phyloP scores from a whole-genome alignment of 1,284 basidiomycete genomes.

The Cystobasidium sp. region DNA sequence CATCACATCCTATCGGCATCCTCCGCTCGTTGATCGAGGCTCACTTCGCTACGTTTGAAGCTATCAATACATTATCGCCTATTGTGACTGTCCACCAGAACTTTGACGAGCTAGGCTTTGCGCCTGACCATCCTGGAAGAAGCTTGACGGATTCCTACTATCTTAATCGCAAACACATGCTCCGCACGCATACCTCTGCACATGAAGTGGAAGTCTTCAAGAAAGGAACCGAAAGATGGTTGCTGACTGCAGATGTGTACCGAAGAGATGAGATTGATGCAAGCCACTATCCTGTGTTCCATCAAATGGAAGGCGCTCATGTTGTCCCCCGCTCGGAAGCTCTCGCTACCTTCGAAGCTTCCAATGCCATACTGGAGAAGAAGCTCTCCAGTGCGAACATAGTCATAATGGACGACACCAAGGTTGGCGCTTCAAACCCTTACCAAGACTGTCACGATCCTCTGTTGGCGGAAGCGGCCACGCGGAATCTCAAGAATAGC shows the following conservation, averaged over 20 bases:
- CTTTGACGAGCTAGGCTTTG: slow-evolving; percentile 96
- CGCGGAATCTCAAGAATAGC: slow-evolving; percentile 85
- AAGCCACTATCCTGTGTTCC: slow-evolving; percentile 97
- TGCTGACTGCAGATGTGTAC: slow-evolving; percentile 98
- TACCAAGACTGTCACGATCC: slow-evolving; percentile 78
- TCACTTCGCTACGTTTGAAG: slow-evolving; percentile 69
- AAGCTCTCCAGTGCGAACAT: slow-evolving; percentile 73
- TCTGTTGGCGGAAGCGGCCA: slow-evolving; percentile 70
- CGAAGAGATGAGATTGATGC: slow-evolving; percentile 97
- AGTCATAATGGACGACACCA: slow-evolving; percentile 82
- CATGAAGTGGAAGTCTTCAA: slow-evolving; percentile 94
- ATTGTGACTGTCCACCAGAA: slow-evolving; percentile 89
- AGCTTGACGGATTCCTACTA: slow-evolving; percentile 93
- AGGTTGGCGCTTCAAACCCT: slow-evolving; percentile 72
- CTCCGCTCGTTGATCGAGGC: slow-evolving; percentile 82
- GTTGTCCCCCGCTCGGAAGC: slow-evolving; percentile 70
- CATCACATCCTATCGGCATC: slow-evolving; percentile 82
- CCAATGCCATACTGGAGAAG: slow-evolving; percentile 66
- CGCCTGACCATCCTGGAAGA: slow-evolving; percentile 89
- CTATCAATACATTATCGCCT: slow-evolving; percentile 71
- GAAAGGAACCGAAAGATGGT: slow-evolving; percentile 76
- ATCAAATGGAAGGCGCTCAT: slow-evolving; percentile 95
- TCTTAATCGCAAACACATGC: slow-evolving; percentile 84
- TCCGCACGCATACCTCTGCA: slow-evolving; percentile 95
- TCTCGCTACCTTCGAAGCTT: slow-evolving; percentile 64